phyloP scores from a whole-genome alignment of 192 early-diverging fungal genomes.

The Funneliformis geosporum region DNA sequence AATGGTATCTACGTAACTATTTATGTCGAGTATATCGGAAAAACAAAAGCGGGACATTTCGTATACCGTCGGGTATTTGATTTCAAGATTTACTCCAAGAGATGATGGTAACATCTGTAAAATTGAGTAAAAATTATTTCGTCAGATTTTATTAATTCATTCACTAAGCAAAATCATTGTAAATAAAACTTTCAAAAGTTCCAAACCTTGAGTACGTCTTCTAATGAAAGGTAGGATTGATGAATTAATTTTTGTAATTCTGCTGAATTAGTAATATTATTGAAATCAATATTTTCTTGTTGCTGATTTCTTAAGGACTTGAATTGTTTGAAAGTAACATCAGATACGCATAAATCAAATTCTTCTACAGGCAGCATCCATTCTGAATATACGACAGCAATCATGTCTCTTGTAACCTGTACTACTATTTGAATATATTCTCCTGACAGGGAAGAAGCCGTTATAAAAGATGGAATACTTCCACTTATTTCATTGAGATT shows the following conservation, averaged over 20 bases:
- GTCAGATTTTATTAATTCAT: not conserved
- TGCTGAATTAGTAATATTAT: slow-evolving; percentile 16
- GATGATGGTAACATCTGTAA: slow-evolving; percentile 63
- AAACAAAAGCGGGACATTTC: slow-evolving; percentile 57
- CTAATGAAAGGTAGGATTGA: slow-evolving; percentile 57
- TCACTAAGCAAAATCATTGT: not conserved
- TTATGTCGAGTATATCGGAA: slow-evolving; percentile 68
- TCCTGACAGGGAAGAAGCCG: slow-evolving; percentile 85
- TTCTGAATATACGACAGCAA: slow-evolving; percentile 83
- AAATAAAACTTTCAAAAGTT: not conserved
- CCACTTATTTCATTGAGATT: slow-evolving; percentile 15
- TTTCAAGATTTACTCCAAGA: slow-evolving; percentile 83
- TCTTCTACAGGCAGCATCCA: slow-evolving; percentile 68
- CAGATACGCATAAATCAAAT: slow-evolving; percentile 55
- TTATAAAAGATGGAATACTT: slow-evolving; percentile 69
- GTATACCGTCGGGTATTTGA: slow-evolving; percentile 82
- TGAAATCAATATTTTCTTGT: slow-evolving; percentile 35
- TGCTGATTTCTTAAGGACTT: slow-evolving; percentile 42
- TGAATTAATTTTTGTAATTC: slow-evolving; percentile 42
- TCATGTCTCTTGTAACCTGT: slow-evolving; percentile 84
- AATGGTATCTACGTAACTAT: slow-evolving; percentile 85
- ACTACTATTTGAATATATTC: slow-evolving; percentile 90
- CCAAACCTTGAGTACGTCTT: slow-evolving; percentile 74
- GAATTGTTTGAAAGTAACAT: slow-evolving; percentile 57
- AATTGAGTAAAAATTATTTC: not conserved